Base-by-base conservation (phyloP, 306 rosid species). In the Quercus alba region DNA sequence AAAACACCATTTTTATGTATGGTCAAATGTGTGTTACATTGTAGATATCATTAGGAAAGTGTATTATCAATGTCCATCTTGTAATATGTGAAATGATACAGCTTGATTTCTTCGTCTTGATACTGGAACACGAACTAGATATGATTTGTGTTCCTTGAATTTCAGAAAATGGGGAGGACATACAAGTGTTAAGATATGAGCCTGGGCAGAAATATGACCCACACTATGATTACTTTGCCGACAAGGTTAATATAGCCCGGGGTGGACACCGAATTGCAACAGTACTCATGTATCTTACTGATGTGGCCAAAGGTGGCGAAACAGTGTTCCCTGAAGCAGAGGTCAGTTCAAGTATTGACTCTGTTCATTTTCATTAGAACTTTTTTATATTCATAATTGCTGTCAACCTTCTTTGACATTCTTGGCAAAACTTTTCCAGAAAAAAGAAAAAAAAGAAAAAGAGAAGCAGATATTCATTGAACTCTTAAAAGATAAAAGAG, bases 121-220 rank as follows among this genome's bases (percentile, higher is more conserved):
- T 81, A 44, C 14, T 63, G 51, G 49, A 68, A 76, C 61, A 52
- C 18, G 38, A 56, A 26, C 74, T 78, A 73, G 71, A 78, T 72
- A 44, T 72, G 56, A 70, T 73, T 18, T 78, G 28, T 62, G 25
- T 31, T 79, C 73, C 33, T 87, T 86, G 25, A 68, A 79, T 85
- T 83, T 85, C 92, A 96, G 99, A 93, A 84, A 96, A 96, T 88
- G 99, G 99, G 38, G 99, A 96, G 78, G 98, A 93, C 86, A 93
- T 93, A n/a, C 99, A 96, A 88, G 97, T 96, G 35, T 84, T 96
- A 83, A 92, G 97, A 80, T 96, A 93, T 81, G 99, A 96, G 84
- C 93, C 86, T 78, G 99, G 99, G 46, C 99, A 96, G 92, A 96
- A 90, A 88, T 96, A 96, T 67, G 98, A 93, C 57, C 94, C 92